Base-by-base conservation (phyloP, 192 early-diverging fungal genomes). In the Backusella mclennaniae region DNA sequence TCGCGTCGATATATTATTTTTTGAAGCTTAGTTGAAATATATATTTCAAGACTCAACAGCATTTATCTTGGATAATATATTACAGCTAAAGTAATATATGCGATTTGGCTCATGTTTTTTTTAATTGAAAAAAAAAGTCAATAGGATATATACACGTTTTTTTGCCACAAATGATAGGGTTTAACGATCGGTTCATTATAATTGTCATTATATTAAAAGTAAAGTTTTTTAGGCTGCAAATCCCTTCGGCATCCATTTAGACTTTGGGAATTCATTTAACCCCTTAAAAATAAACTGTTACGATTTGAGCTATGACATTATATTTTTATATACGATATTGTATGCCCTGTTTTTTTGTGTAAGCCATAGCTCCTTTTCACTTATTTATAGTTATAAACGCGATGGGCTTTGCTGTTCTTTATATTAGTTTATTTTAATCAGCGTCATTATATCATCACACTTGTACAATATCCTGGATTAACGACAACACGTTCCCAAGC, bases 131-230 rank as follows among this genome's bases (percentile, higher is more conserved):
- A 26, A 59, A 59, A 59, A 59, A 59, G 6, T 59, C 56, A 29
- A 14, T 26, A 59, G 11, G 23, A 29, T 59, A 12, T 59, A 59
- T 11, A 59, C 56, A 59, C 56, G 56, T 59, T 59, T 53, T 56
- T 59, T 59, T 59, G 52, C 52, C 52, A 53, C 52, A 53, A 23
- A 21, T n/a, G n/a, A 53, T 21, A 53, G 52, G 52, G 52, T 53
- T 53, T 38, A 8, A 53, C 52, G 19, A 53, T 53, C 19, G 52
- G 52, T 8, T 53, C 52, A n/a, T 21, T 53, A 53, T 21, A 21
- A 53, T 19, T 53, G 52, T 53, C 53, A 56, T 56, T 56, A 56
- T 23, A 56, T 56, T 56, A 56, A 56, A 56, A 56, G 53, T 53
- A 53, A 23, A 53, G 19, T 56, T 56, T 56, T 56, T 56, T 56